Evolutionary conservation across 192 early-diverging fungal species (phyloP), one percentile per base, ranked within the genome.

Genomic region (Coemansia sp.): DNA sequence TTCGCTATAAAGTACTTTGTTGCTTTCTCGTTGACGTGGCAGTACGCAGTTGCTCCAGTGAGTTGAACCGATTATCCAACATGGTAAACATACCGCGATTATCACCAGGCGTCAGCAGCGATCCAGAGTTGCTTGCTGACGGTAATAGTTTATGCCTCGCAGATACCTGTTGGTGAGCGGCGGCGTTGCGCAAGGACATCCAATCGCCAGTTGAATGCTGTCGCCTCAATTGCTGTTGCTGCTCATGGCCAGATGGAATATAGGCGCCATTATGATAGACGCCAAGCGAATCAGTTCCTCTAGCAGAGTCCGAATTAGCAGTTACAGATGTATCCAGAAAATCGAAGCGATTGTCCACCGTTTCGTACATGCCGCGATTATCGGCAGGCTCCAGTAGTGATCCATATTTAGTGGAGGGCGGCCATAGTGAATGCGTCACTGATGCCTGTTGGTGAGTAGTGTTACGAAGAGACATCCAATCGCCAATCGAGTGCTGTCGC

Each of bases 201-300:
- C 74, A 81, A 59, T 76, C 79, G 9, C 73, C 79, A 0, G 67
- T 76, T 11, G 79, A 76, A 60, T 81, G 78, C 69, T 81, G 78
- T 19, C 78, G 73, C 31, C 70, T 73, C 54, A 81, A 46, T 42
- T 80, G 72, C 36, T 72, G 78, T 48, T 80, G 78, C 14, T 63
- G 67, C 31, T 63, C 66, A 27, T 34, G 31, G 9, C 40, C 40
- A 19, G 41, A 61, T 6, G 60, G 66, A 21, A 59, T 44, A 40
- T 41, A 51, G 16, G 72, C 42, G 1, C 67, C 61, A 36, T 56
- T 56, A 19, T 65, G 62, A 46, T 74, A 67, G 51, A 64, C 69
- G 17, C 73, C 67, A 33, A 74, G 53, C 7, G 35, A 40, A 13
- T 53, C 70, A 27, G 33, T 35, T 4, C 35, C 62, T 17, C 45